These are phyloP conservation scores for Limnanthes douglasii DNA, from an alignment of 345 rosid species.

Conservation along the genomic window DNA sequence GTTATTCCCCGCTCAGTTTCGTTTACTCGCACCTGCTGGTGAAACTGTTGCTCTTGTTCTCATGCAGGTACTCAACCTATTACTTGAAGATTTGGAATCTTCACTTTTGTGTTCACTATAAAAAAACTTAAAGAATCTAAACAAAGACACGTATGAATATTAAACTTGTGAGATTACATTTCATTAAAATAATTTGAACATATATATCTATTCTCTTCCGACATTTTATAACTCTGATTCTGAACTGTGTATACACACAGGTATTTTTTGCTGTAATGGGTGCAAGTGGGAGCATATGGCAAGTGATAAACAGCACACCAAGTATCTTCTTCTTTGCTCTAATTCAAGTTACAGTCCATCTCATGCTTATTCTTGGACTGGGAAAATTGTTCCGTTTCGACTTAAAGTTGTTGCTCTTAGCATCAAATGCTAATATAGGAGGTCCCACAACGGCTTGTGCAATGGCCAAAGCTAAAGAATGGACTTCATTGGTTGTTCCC, in stretches of 20 bases:
- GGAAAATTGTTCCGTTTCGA: constrained; percentile 44
- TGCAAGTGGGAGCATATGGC: constrained; percentile 67
- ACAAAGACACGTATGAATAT: no score
- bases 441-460: constrained; percentile 91
- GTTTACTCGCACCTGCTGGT: constrained; percentile 49
- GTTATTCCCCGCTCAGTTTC: constrained; percentile 37
- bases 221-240: not conserved
- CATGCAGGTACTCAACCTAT: constrained; percentile 50
- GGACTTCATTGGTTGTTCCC: constrained; percentile 59
- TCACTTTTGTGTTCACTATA: not conserved
- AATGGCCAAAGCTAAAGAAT: constrained; percentile 80
- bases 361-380: constrained; percentile 27
- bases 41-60: constrained; percentile 52
- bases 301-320: constrained; percentile 57
- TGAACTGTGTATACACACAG: constrained; percentile 9
- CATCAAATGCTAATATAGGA: constrained; percentile 73
- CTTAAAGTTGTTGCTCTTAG: constrained; percentile 41
- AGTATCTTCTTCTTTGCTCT: constrained; percentile 54
- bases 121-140: no score
- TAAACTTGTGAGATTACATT: no score
- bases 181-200: no score
- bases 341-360: constrained; percentile 53
- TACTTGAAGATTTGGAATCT: not conserved
- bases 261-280: constrained; percentile 64
- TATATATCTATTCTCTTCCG: no score